phyloP scores from a whole-genome alignment of 75 land plant species.

The Cryptomeria japonica region DNA sequence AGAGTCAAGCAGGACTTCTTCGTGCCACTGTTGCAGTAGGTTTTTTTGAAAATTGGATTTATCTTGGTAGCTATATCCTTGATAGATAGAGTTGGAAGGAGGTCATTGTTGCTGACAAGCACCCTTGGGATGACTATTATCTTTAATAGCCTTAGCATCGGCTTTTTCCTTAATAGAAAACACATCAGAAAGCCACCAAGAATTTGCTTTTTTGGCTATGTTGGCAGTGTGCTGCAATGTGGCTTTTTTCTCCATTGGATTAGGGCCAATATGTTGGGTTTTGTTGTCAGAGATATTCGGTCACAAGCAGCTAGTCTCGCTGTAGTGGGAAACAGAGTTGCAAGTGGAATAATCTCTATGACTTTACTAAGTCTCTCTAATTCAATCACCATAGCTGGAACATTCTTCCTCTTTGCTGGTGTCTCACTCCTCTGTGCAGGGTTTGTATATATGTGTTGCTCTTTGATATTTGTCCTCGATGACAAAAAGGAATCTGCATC shows the following conservation, averaged over 20 bases:
- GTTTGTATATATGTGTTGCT: slow-evolving; percentile 60
- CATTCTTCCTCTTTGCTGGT: slow-evolving; percentile 46
- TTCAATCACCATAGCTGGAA: slow-evolving; percentile 51
- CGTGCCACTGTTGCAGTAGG: slow-evolving; percentile 83
- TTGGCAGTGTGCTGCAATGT: slow-evolving; percentile 69
- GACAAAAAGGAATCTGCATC: slow-evolving; percentile 66
- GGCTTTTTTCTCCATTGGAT: slow-evolving; percentile 82
- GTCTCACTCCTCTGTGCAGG: slow-evolving; percentile 26
- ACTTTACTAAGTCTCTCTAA: slow-evolving; percentile 47
- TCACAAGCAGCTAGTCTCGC: slow-evolving; percentile 57
- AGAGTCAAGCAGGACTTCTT: slow-evolving; percentile 43
- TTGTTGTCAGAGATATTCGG: slow-evolving; percentile 77
- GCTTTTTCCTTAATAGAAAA: slow-evolving; percentile 35
- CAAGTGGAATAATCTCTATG: slow-evolving; percentile 51
- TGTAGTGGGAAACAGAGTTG: slow-evolving; percentile 38
- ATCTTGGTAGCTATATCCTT: slow-evolving; percentile 74
- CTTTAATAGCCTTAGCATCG: slow-evolving; percentile 44
- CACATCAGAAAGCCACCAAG: slow-evolving; percentile 5
- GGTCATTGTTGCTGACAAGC: slow-evolving; percentile 70
- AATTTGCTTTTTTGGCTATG: slow-evolving; percentile 37
- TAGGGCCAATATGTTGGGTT: slow-evolving; percentile 84
- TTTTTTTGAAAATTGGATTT: slow-evolving; percentile 72
- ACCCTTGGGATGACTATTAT: slow-evolving; percentile 83
- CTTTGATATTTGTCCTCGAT: too few relatives aligned
- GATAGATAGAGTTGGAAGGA: slow-evolving; percentile 76